Percentiles rank a stretch among this genome's conserved stretches.
Conservation (phyloP, 148 eudicot genomes). For the Dianthus caryophyllus region DNA sequence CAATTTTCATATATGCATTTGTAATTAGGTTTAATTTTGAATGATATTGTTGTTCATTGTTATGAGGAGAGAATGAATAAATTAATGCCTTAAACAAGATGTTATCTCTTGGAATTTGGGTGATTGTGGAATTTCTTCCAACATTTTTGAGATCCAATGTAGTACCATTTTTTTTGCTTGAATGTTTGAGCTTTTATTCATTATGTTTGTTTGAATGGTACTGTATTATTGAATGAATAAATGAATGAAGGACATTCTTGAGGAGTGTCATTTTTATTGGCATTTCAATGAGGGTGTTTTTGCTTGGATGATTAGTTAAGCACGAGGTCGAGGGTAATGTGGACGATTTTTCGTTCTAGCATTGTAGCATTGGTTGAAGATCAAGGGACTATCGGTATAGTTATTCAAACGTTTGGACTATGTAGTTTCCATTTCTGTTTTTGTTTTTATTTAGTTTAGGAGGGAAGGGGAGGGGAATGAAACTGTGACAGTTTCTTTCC, state of each 20-base stretch:
- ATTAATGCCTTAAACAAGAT: slow-evolving; percentile 12
- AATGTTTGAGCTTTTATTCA: neutral
- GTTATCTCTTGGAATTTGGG: slow-evolving; percentile 12
- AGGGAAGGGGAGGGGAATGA: neutral
- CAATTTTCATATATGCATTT: slow-evolving; percentile 15
- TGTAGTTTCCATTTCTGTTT: neutral
- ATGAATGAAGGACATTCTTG: slow-evolving; percentile 7
- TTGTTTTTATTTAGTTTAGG: neutral
- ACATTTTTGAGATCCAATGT: slow-evolving; percentile 20
- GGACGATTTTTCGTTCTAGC: no score
- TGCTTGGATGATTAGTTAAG: neutral
- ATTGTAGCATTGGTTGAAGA: neutral
- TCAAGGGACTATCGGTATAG: neutral
- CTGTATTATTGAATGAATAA: slow-evolving; percentile 8
- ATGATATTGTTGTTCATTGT: slow-evolving; percentile 20
- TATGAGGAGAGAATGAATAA: slow-evolving; percentile 11
- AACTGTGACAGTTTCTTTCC: neutral
- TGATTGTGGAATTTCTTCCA: slow-evolving; percentile 16
- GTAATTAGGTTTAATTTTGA: slow-evolving; percentile 17
- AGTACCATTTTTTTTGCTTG: neutral
- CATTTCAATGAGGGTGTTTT: slow-evolving; percentile 12
- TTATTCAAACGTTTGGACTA: neutral
- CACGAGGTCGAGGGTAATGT: no score
- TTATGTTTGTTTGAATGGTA: slow-evolving; percentile 9
- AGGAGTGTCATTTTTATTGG: slow-evolving; percentile 15